Evolutionary conservation across 148 eudicot genomes (phyloP), one percentile per base, ranked within the genome.

Genomic region (Simmondsia chinensis): DNA sequence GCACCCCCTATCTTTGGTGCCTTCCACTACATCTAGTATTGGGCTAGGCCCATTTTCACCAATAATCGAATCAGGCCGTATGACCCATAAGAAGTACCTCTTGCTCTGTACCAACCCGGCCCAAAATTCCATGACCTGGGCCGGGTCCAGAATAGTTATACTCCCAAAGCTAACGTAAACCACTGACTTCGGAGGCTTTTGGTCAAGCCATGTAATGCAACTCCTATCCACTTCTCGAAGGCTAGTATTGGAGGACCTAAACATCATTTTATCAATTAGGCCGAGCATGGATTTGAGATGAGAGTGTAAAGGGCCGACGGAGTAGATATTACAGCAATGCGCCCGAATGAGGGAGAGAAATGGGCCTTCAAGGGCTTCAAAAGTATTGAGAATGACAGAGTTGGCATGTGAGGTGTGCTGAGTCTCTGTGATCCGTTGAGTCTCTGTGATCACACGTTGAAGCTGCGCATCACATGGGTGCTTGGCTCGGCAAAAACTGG

Each of bases 91-190:
- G 42, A 79, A 79, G 21, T 25, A 33, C 50, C 50, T 43, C 13
- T 71, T 63, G 12, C 80, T 64, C 40, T 64, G 60, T 5, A 79
- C 75, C 33, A 79, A 9, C 18, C 86, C 80, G 2, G 66, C 57
- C 86, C 80, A 71, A 29, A 79, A 48, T 50, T 74, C 86, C 50
- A 55, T 35, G 6, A 64, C 25, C 37, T 74, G 70, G 9, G 46
- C 70, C 14, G 4, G 45, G 30, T 60, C 60, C 13, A 74, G 20
- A 2, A 54, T 9, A 0, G 68, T 39, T 20, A 63, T n/a, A 50
- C 86, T 79, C 14, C 87, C 81, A 20, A 79, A 65, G 23, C 77
- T 71, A 5, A 73, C 71, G 19, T 69, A 72, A 1, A 76, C 12
- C 0, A 72, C 79, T 0, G 79, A 77, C 29, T 73, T 60, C 19